Evolutionary conservation across 495 filamentous ascomycete genomes (phyloP).

Genomic region (Recurvomyces mirabilis): DNA sequence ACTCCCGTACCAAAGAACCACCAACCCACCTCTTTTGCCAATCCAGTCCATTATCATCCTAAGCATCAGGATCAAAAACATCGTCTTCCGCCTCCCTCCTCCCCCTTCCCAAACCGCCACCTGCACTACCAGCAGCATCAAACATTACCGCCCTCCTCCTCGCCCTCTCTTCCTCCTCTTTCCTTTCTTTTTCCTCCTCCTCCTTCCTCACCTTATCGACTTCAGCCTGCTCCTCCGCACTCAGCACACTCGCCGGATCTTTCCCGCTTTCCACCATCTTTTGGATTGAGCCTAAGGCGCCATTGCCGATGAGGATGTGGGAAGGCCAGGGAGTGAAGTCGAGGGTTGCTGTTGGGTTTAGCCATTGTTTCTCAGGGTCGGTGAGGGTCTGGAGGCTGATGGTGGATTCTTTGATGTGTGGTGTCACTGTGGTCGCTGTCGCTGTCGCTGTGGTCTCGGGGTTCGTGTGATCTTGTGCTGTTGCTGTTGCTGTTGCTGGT

Average conservation of each 20-base stretch:
- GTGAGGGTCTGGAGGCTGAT: not conserved
- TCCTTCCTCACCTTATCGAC: conserved; percentile 34
- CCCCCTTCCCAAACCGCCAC: not conserved
- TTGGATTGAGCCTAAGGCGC: conserved; percentile 50
- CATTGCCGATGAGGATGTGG: conserved; percentile 49
- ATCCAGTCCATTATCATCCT: no score
- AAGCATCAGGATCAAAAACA: conserved; percentile 15
- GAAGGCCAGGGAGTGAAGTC: conserved; percentile 59
- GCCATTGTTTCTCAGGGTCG: conserved; percentile 22
- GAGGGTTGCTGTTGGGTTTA: conserved; percentile 41
- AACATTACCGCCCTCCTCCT: conserved; percentile 21
- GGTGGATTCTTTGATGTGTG: not conserved
- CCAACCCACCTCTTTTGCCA: no score
- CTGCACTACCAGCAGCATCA: conserved; percentile 1
- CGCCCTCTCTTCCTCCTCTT: conserved; percentile 27
- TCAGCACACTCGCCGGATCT: conserved; percentile 44
- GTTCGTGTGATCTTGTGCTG: no score
- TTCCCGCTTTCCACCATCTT: conserved; percentile 44
- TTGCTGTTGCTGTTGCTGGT: no score
- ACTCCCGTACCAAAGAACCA: no score
- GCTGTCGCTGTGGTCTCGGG: no score
- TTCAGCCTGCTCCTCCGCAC: conserved; percentile 32
- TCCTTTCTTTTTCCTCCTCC: conserved; percentile 34
- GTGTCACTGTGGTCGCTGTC: not conserved
- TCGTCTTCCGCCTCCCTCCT: conserved; percentile 1